A percentile compares a stretch with the other conserved stretches of the same genome.
Evolutionary conservation across 441 rosid genomes (phyloP).

Genomic region (Syzygium syzygioides): DNA sequence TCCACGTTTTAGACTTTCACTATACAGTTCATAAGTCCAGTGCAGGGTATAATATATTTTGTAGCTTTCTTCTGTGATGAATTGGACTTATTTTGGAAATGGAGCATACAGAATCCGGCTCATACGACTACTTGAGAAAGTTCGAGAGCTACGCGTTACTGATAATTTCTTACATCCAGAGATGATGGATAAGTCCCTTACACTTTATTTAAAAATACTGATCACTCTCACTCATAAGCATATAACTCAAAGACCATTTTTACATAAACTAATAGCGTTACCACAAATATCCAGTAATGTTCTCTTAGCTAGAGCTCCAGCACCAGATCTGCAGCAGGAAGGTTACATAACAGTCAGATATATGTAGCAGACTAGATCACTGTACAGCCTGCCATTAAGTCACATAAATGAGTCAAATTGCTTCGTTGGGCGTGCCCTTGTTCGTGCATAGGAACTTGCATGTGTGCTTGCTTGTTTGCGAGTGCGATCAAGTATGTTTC

Average conservation of each 20-base stretch:
- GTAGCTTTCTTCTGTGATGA: background rate
- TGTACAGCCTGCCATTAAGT: background rate
- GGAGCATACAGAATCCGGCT: background rate
- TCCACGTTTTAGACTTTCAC: background rate
- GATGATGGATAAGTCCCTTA: background rate
- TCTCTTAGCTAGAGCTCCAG: constrained; percentile 67
- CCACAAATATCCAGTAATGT: background rate
- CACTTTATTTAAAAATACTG: background rate
- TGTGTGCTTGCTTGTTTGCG: background rate
- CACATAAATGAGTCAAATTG: background rate
- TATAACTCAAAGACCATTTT: background rate
- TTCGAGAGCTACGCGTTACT: background rate
- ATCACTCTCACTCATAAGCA: background rate
- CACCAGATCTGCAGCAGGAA: constrained; percentile 64
- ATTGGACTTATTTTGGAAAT: background rate
- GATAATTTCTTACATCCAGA: background rate
- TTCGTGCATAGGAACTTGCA: background rate
- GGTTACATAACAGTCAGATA: constrained; percentile 22
- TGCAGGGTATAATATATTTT: background rate
- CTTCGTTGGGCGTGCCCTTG: background rate
- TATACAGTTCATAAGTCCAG: background rate
- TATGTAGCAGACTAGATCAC: background rate
- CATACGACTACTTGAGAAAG: background rate
- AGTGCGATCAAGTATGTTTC: background rate
- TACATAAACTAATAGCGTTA: background rate